Evolutionary conservation across 2,329 filamentous ascomycete species (phyloP).

Genomic region (Rhinocladiella mackenziei): DNA sequence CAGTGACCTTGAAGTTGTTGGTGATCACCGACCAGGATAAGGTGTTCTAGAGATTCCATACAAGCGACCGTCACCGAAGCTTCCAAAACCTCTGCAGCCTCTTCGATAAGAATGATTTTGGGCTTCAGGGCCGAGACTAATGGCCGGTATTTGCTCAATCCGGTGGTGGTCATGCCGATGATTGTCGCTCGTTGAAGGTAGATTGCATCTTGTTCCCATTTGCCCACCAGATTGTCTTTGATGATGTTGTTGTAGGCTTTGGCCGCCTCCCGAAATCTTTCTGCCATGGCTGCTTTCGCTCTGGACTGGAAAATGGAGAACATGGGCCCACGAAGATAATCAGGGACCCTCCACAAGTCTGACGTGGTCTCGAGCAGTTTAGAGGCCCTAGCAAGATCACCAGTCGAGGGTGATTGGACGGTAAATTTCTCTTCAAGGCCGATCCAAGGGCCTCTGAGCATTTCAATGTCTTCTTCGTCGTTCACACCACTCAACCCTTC

Average conservation of each 20-base stretch:
- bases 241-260: constrained; percentile 50
- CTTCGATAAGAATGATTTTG: constrained; percentile 68
- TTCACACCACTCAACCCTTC: constrained; percentile 54
- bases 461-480: constrained; percentile 53
- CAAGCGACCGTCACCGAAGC: constrained; percentile 57
- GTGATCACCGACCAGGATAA: constrained; percentile 73
- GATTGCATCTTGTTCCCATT: constrained; percentile 57
- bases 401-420: constrained; percentile 26
- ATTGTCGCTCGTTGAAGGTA: constrained; percentile 59
- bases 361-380: constrained; percentile 36
- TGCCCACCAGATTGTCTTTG: constrained; percentile 52
- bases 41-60: constrained; percentile 59
- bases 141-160: constrained; percentile 72
- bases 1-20: constrained; percentile 69
- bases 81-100: constrained; percentile 69
- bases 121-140: constrained; percentile 64
- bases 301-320: constrained; percentile 62
- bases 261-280: constrained; percentile 49
- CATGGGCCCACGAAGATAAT: constrained; percentile 56
- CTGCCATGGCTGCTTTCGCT: constrained; percentile 48
- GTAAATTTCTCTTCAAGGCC: constrained; percentile 42
- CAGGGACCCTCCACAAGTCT: constrained; percentile 60
- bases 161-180: constrained; percentile 72
- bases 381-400: constrained; percentile 37
- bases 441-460: constrained; percentile 47